Evolutionary conservation across 2,329 filamentous ascomycete genomes (phyloP), one percentile per base, ranked within the genome.

Genomic region (Furcasterigmium furcatum): DNA sequence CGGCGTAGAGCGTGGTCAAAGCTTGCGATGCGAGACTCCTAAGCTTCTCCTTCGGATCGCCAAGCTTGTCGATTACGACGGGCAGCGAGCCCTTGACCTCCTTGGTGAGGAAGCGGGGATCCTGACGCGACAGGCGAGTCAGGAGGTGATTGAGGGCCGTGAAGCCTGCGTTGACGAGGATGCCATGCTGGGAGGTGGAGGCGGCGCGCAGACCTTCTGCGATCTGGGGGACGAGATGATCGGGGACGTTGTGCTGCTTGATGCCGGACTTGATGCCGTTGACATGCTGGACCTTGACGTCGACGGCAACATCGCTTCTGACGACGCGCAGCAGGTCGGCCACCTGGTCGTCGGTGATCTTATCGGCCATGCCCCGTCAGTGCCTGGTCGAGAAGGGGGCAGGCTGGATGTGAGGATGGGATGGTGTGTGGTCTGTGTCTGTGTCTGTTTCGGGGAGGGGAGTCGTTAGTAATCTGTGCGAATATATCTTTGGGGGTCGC

Each of bases 171-270:
- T 88, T 87, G 53, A 87, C 83, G 50, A 96, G 83, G 27, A 82
- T 80, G 36, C 85, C 85, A 58, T 95, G 87, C 57, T 88, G 85
- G 35, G 88, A 88, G 44, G 76, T 72, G 54, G 92, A 86, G 49
- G 89, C 87, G 44, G 83, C 71, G 52, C 86, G 85, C 58, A 95
- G 76, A 52, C 85, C 88, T 50, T 96, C 90, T 67, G 96, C 95
- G 52, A 96, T 81, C 47, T 81, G 74, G 21, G 81, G 69, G 56
- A 95, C 79, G 57, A 77, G 80, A 45, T 69, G 67, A 54, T 95
- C 89, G 49, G 90, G 89, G 38, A 96, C 88, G 71, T 91, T 91
- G 63, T 88, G 86, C 66, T 95, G 91, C 67, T 96, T 96, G 74
- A 96, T 96, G 63, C 84, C 81, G 36, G 88, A 91, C 69, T 96